Evolutionary conservation across 1,139 yeast species (phyloP).

Genomic region (Groenewaldozyma auringiensis): DNA sequence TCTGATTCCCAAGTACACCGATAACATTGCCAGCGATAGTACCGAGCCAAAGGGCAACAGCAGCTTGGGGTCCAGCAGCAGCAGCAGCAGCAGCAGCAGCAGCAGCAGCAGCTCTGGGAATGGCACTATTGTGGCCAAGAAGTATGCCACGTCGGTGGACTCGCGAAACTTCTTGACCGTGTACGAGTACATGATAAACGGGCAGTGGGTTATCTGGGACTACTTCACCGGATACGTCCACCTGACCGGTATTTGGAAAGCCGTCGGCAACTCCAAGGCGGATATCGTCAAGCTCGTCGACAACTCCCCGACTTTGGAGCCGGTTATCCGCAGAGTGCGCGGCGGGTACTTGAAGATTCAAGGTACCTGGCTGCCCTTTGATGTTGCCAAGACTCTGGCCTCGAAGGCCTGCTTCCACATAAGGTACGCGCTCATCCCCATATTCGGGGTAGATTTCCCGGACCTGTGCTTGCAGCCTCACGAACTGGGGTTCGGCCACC

Average conservation of each 20-base stretch:
- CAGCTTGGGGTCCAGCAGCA: no score
- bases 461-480: slow-evolving; percentile 58
- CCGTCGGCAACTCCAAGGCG: slow-evolving; percentile 62
- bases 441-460: slow-evolving; percentile 73
- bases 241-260: slow-evolving; percentile 87
- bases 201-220: slow-evolving; percentile 77
- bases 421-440: slow-evolving; percentile 66
- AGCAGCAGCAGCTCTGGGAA: slow-evolving; percentile 30
- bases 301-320: slow-evolving; percentile 61
- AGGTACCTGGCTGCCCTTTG: slow-evolving; percentile 88
- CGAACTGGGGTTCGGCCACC: slow-evolving; percentile 56
- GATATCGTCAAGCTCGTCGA: slow-evolving; percentile 71
- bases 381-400: slow-evolving; percentile 61
- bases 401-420: slow-evolving; percentile 70
- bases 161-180: slow-evolving; percentile 64
- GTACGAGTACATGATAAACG: slow-evolving; percentile 59
- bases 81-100: slow-evolving; percentile 25
- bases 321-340: slow-evolving; percentile 65
- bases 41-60: no score
- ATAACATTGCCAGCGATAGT: no score
- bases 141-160: slow-evolving; percentile 70
- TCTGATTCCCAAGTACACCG: not conserved
- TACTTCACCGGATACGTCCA: slow-evolving; percentile 82
- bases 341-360: slow-evolving; percentile 92
- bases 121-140: slow-evolving; percentile 38